phyloP scores from a whole-genome alignment of 345 rosid genomes.

The Arabidopsis arenosa region DNA sequence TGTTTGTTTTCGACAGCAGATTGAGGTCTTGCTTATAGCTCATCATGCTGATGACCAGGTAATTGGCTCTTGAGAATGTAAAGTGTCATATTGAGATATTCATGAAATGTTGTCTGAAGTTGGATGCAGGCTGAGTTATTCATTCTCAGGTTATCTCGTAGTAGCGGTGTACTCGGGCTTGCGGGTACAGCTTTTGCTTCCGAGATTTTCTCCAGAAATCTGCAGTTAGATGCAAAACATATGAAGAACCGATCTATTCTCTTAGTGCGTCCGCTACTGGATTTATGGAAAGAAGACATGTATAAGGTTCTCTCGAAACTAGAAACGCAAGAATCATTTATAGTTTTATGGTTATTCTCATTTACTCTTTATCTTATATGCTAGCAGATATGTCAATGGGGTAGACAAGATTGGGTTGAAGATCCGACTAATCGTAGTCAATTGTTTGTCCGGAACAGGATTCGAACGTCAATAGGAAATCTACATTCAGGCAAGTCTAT shows the following conservation, averaged over 20 bases:
- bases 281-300: constrained; percentile 79
- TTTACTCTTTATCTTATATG: constrained; percentile 4
- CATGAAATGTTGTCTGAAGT: constrained; percentile 37
- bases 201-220: constrained; percentile 55
- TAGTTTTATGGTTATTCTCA: constrained; percentile 20
- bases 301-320: constrained; percentile 60
- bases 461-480: constrained; percentile 66
- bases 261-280: constrained; percentile 78
- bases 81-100: constrained; percentile 9
- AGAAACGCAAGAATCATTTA: neutral
- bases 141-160: constrained; percentile 85
- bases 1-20: constrained; percentile 60
- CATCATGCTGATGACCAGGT: constrained; percentile 98
- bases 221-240: constrained; percentile 43
- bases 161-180: constrained; percentile 95
- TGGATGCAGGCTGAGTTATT: constrained; percentile 86
- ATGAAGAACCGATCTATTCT: constrained; percentile 57
- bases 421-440: constrained; percentile 85
- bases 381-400: constrained; percentile 69
- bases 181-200: constrained; percentile 87
- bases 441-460: constrained; percentile 83
- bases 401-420: constrained; percentile 69
- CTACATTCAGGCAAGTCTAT: constrained; percentile 65
- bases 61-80: constrained; percentile 9
- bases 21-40: constrained; percentile 81